phyloP scores from a whole-genome alignment of 768 basidiomycete species.

The Agaricus subrufescens region DNA sequence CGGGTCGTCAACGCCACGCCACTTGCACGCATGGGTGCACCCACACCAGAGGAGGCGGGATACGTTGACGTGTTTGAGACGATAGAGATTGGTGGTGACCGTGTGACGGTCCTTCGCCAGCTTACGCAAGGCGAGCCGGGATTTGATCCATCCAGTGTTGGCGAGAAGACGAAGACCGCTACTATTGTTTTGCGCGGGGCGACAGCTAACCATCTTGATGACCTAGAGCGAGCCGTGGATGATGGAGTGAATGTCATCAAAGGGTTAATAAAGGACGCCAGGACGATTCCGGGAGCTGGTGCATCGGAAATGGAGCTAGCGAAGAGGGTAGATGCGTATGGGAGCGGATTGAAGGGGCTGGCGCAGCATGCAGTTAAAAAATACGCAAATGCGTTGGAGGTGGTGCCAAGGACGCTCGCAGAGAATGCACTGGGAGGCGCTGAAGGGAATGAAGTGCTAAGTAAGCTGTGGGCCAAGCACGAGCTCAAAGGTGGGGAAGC shows the following conservation, averaged over 20 bases:
- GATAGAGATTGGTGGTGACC: conserved; percentile 94
- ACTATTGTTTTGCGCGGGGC: conserved; percentile 96
- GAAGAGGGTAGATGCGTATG: conserved; percentile 77
- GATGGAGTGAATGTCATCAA: conserved; percentile 98
- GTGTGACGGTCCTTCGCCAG: conserved; percentile 94
- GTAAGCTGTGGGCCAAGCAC: conserved; percentile 87
- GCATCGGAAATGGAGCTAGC: conserved; percentile 94
- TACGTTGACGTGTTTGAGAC: conserved; percentile 93
- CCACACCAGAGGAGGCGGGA: conserved; percentile 95
- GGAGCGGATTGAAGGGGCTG: conserved; percentile 83
- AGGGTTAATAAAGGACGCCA: conserved; percentile 81
- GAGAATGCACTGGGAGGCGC: conserved; percentile 93
- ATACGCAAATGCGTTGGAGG: conserved; percentile 87
- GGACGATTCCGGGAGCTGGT: conserved; percentile 92
- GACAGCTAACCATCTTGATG: conserved; percentile 90
- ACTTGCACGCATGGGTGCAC: conserved; percentile 91
- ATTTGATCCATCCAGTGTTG: conserved; percentile 42
- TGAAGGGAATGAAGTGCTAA: conserved; percentile 90
- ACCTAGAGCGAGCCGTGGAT: conserved; percentile 93
- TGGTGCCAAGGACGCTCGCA: conserved; percentile 86
- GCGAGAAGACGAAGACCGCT: conserved; percentile 81
- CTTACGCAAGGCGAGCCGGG: conserved; percentile 61
- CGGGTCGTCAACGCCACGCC: conserved; percentile 96
- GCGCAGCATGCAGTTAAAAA: conserved; percentile 91
- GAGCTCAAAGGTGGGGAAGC: conserved; percentile 65